These are phyloP conservation scores for Cryptococcus sp. DNA, from an alignment of 1,284 basidiomycete species.

Conservation along the genomic window DNA sequence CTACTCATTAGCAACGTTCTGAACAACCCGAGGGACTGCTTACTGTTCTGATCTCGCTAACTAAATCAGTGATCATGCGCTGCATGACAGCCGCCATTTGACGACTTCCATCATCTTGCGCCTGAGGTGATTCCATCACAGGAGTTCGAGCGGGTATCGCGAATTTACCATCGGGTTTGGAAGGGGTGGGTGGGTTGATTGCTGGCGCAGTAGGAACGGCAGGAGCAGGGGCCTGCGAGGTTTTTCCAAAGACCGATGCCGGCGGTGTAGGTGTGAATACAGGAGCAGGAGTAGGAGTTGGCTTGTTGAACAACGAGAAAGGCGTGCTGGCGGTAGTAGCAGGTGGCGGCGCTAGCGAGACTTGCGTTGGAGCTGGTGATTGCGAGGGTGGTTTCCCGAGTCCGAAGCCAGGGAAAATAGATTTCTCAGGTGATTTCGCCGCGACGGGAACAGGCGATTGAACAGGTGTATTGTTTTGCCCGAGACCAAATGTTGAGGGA, in stretches of 20 bases:
- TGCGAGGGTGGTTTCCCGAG: constrained; percentile 5
- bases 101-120: constrained; percentile 17
- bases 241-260: not conserved
- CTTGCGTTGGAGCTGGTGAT: constrained; percentile 1
- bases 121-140: constrained; percentile 35
- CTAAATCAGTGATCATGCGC: constrained; percentile 44
- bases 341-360: constrained; percentile 1
- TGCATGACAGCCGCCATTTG: constrained; percentile 32
- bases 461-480: not conserved
- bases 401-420: not conserved
- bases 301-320: not conserved
- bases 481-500: not conserved
- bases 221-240: constrained; percentile 1
- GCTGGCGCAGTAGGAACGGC: not conserved
- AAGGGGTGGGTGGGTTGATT: not conserved
- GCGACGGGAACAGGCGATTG: not conserved
- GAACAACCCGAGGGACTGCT: constrained; percentile 3
- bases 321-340: not conserved
- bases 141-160: constrained; percentile 26
- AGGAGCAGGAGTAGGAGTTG: not conserved
- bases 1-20: constrained; percentile 14
- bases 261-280: not conserved
- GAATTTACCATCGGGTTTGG: constrained; percentile 3
- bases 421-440: not conserved
- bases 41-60: constrained; percentile 33